phyloP scores from a whole-genome alignment of 441 rosid species.

The Pelargonium australe region DNA sequence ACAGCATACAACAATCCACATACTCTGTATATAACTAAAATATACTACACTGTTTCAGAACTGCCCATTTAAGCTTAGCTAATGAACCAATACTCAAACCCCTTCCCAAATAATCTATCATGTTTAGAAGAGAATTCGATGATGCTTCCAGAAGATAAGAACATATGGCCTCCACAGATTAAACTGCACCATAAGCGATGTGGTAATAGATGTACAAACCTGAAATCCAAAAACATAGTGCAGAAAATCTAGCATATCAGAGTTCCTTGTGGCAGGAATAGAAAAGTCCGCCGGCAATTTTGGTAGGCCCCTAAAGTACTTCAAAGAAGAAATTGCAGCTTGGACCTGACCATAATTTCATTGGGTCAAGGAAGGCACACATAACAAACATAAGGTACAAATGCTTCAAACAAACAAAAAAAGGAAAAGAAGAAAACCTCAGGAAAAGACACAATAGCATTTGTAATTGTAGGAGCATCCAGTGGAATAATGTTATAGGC shows the following conservation, averaged over 20 bases:
- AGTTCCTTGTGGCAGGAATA: slow-evolving; percentile 60
- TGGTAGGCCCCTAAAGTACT: slow-evolving; percentile 65
- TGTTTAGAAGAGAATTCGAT: no score
- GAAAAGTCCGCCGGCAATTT: slow-evolving; percentile 64
- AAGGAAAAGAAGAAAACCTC: slow-evolving; percentile 45
- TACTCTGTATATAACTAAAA: no score
- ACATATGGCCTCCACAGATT: background rate
- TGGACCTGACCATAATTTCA: slow-evolving; percentile 48
- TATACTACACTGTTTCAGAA: no score
- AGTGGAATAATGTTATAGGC: slow-evolving; percentile 88
- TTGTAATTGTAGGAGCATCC: slow-evolving; percentile 65
- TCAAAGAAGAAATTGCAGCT: slow-evolving; percentile 69
- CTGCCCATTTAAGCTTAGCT: no score
- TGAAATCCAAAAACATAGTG: slow-evolving; percentile 90
- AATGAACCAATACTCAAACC: no score
- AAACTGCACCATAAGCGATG: slow-evolving; percentile 7
- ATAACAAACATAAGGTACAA: slow-evolving; percentile 18
- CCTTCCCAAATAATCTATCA: no score
- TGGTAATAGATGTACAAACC: slow-evolving; percentile 41
- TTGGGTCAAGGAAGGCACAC: slow-evolving; percentile 19
- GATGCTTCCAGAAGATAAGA: no score
- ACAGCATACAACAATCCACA: no score
- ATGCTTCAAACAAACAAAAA: slow-evolving; percentile 15
- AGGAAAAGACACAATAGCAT: slow-evolving; percentile 58
- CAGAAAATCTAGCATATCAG: slow-evolving; percentile 83